Percentiles rank a stretch among this genome's conserved stretches.
Conservation (phyloP, 169 alveolate genomes). For the Cryptosporidium meleagridis region DNA sequence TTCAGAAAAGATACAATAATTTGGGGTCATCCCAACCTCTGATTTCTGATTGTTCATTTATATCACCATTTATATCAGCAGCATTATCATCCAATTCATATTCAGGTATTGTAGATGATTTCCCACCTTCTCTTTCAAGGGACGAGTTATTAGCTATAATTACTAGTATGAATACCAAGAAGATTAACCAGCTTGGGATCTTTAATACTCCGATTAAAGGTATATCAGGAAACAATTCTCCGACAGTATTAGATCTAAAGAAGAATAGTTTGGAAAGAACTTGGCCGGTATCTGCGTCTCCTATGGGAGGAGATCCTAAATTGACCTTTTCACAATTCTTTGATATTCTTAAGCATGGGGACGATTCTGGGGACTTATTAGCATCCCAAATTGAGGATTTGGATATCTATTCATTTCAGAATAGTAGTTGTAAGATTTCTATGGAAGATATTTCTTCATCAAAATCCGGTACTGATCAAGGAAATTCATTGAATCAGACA, state of each 20-base stretch:
- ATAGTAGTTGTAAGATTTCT: background rate
- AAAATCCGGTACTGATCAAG: background rate
- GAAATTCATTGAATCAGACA: background rate
- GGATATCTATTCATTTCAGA: background rate
- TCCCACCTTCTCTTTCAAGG: constrained; percentile 32
- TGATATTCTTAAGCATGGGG: constrained; percentile 8
- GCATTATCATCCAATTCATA: constrained; percentile 41
- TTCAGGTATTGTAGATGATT: constrained; percentile 18
- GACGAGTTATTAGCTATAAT: constrained; percentile 25
- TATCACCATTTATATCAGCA: constrained; percentile 50
- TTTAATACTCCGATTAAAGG: constrained; percentile 24
- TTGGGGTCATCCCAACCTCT: constrained; percentile 17
- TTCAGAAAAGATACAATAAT: constrained; percentile 73
- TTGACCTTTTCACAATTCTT: background rate
- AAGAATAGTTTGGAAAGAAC: background rate
- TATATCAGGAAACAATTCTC: background rate
- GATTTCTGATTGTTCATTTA: constrained; percentile 47
- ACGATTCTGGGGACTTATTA: background rate
- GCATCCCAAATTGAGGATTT: constrained; percentile 12
- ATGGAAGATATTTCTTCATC: background rate
- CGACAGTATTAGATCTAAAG: background rate
- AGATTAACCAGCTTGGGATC: background rate
- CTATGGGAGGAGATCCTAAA: constrained; percentile 9
- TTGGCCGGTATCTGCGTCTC: background rate
- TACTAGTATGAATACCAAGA: constrained; percentile 29